Conservation (phyloP, 495 filamentous ascomycete species). For the Xanthoparmelia taractica region DNA sequence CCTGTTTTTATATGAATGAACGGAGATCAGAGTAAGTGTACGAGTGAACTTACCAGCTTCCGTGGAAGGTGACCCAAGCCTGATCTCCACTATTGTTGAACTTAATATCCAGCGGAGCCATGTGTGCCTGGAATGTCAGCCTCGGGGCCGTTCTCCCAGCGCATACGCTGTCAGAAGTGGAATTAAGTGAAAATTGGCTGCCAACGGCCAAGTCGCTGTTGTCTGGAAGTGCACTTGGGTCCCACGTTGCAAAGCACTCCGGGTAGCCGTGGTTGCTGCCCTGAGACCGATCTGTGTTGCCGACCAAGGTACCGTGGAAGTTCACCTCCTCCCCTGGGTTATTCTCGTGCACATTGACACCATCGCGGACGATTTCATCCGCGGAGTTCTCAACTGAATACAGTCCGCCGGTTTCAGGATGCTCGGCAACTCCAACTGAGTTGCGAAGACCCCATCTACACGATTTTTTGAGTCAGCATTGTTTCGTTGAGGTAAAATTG, state of each 20-base stretch:
- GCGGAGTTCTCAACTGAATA: conserved; percentile 68
- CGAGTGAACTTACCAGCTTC: conserved; percentile 38
- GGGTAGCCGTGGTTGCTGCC: conserved; percentile 59
- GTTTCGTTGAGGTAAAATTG: background rate
- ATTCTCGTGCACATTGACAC: conserved; percentile 54
- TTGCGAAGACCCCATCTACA: conserved; percentile 53
- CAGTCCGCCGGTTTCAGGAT: conserved; percentile 47
- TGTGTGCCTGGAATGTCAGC: conserved; percentile 52
- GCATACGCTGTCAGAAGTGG: conserved; percentile 44
- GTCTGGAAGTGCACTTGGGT: conserved; percentile 36
- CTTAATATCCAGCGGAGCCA: conserved; percentile 54
- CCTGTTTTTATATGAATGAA: conserved; percentile 8
- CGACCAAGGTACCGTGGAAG: conserved; percentile 55
- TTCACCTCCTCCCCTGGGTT: conserved; percentile 74
- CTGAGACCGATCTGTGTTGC: conserved; percentile 32
- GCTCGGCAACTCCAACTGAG: conserved; percentile 57
- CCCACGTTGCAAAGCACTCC: conserved; percentile 57
- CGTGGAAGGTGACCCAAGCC: conserved; percentile 48
- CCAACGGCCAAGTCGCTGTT: conserved; percentile 28
- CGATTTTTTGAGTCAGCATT: background rate
- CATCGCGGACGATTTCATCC: conserved; percentile 50
- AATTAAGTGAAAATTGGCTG: conserved; percentile 32
- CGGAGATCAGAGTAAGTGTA: no score
- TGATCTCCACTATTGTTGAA: conserved; percentile 38
- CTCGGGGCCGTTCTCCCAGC: conserved; percentile 36